Conservation (phyloP, 352 stramenopile genomes). For the Globisporangium paroecandrum region DNA sequence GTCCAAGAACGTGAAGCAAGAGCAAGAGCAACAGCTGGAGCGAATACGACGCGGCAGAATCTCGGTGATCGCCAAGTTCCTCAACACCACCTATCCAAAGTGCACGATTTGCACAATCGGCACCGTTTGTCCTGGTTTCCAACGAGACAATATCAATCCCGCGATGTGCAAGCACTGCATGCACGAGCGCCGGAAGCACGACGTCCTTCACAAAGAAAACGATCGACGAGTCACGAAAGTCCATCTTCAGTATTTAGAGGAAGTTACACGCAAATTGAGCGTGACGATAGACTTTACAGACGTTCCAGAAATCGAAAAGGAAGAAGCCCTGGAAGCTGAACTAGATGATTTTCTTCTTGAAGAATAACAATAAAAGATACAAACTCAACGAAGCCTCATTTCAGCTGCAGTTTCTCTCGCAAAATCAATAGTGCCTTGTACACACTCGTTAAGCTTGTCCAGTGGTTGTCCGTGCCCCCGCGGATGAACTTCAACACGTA, state of each 20-base stretch:
- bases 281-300: conserved; percentile 49
- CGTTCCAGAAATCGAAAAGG: conserved; percentile 52
- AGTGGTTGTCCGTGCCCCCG: not conserved
- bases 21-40: conserved; percentile 36
- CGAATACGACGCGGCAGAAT: conserved; percentile 47
- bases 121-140: conserved; percentile 70
- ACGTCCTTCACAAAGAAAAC: conserved; percentile 35
- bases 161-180: conserved; percentile 74
- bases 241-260: conserved; percentile 41
- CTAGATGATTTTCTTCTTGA: conserved; percentile 22
- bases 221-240: conserved; percentile 31
- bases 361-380: not conserved
- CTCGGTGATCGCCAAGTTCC: conserved; percentile 33
- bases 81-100: conserved; percentile 61
- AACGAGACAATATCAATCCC: conserved; percentile 63
- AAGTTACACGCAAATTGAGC: conserved; percentile 48
- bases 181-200: conserved; percentile 68
- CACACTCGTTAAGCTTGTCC: not conserved
- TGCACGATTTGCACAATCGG: conserved; percentile 65
- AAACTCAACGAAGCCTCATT: not conserved
- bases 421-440: conserved; percentile 1
- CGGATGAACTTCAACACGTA: conserved; percentile 26
- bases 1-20: conserved; percentile 38
- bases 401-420: conserved; percentile 1
- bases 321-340: conserved; percentile 54